Evolutionary conservation across 345 rosid genomes (phyloP), one percentile per base, ranked within the genome.

Genomic region (Linum lewisii): DNA sequence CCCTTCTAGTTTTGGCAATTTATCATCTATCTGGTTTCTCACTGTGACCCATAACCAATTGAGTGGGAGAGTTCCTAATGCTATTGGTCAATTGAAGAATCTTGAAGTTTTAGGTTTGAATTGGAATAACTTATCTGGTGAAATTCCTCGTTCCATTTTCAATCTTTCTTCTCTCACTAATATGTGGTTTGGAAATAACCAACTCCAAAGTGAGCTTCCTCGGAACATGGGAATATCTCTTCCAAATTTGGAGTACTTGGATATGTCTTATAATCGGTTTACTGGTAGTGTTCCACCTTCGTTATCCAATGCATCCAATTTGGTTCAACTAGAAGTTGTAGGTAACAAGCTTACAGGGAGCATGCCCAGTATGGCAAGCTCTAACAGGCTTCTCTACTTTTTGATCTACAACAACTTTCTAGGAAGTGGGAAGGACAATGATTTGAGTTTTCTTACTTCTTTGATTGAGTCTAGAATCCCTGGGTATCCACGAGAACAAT

Each of bases 261-360:
- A 26, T 4, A 37, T 51, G 2, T 34, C 37, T 3, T 19, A 2
- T 5, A 72, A 72, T 19, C 21, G 26, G 1, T 61, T 73, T 24
- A 38, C 60, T 14, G 77, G 77, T 13, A 22, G 19, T 0, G 36
- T 72, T 18, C 72, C 76, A 1, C 10, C 38, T 18, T 60, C 73
- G 1, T 51, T 73, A 9, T 61, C 69, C 18, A 73, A 73, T 66
- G 60, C 66, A 15, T 53, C 73, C 1, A n/a, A 58, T 6, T 62
- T 72, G 5, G 10, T 4, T 26, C 1, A 15, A 1, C 2, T 72
- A 36, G 22, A 19, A 19, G 4, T 72, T 13, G 0, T 7, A 1
- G 0, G 5, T 5, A 73, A 69, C 44, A 1, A 52, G 23, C 53
- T 73, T 24, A 21, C 19, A 11, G 67, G 70, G 1, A 11, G 24